A percentile compares a stretch with the other conserved stretches of the same genome.
These are phyloP conservation scores for Triangularia verruculosa DNA, from an alignment of 2,329 filamentous ascomycete species.

Conservation along the genomic window DNA sequence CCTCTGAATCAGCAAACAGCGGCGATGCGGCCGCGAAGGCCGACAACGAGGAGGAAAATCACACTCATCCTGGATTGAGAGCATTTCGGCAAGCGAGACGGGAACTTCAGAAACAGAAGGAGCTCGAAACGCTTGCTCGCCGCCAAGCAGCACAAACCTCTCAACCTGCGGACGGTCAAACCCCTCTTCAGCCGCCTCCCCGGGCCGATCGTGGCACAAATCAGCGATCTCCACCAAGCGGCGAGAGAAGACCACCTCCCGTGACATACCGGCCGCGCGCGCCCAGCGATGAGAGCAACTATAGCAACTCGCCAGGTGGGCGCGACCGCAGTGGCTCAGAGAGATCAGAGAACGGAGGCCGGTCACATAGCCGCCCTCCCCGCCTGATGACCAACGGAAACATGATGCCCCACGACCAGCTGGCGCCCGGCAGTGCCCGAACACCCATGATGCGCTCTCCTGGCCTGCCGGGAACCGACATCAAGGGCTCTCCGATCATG, in stretches of 20 bases:
- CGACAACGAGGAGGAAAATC: conserved; percentile 36
- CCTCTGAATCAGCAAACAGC: conserved; percentile 18
- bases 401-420: conserved; percentile 30
- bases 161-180: conserved; percentile 16
- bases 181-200: conserved; percentile 10
- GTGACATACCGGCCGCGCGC: conserved; percentile 44
- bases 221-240: conserved; percentile 38
- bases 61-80: conserved; percentile 49
- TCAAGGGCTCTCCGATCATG: conserved; percentile 47
- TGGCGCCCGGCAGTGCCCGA: conserved; percentile 30
- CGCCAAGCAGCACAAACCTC: conserved; percentile 32
- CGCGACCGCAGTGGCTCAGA: conserved; percentile 56
- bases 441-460: conserved; percentile 42
- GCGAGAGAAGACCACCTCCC: conserved; percentile 46
- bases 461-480: conserved; percentile 48
- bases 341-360: conserved; percentile 41
- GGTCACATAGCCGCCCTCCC: conserved; percentile 39
- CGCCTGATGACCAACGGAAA: conserved; percentile 37
- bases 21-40: conserved; percentile 18
- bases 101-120: conserved; percentile 55
- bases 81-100: conserved; percentile 57
- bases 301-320: conserved; percentile 37
- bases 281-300: conserved; percentile 43
- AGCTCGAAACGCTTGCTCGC: conserved; percentile 47
- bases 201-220: conserved; percentile 17